Evolutionary conservation across 352 stramenopile species (phyloP).

Genomic region (Globisporangium mamillatum): DNA sequence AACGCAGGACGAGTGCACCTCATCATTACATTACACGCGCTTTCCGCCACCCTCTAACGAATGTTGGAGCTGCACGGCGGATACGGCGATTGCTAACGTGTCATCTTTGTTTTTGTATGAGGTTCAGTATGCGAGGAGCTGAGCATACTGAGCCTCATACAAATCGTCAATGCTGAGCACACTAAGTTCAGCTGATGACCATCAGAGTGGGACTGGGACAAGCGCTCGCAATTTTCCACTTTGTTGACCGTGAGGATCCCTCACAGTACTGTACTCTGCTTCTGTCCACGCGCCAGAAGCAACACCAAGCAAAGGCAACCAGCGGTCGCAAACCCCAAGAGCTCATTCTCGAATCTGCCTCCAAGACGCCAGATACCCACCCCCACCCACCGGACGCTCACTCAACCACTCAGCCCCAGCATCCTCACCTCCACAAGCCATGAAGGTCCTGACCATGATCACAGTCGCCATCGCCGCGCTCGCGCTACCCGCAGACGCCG

Average conservation of each 20-base stretch:
- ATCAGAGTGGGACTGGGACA: neutral
- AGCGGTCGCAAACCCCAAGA: neutral
- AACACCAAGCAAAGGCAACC: neutral
- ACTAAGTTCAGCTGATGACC: neutral
- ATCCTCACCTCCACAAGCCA: neutral
- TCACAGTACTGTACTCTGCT: neutral
- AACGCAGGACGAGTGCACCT: neutral
- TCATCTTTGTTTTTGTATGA: neutral
- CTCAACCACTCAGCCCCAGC: neutral
- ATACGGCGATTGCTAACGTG: neutral
- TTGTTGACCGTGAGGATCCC: neutral
- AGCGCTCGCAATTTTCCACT: neutral
- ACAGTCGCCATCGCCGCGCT: slow-evolving; percentile 6
- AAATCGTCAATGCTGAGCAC: neutral
- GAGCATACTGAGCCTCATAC: neutral
- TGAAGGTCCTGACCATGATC: slow-evolving; percentile 5
- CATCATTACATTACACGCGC: neutral
- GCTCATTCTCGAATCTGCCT: slow-evolving; percentile 10
- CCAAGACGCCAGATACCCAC: slow-evolving; percentile 1
- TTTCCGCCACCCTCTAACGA: slow-evolving; percentile 1
- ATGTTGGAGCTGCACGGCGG: neutral
- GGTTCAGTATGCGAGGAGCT: neutral
- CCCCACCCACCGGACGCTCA: neutral
- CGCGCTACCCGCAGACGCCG: neutral
- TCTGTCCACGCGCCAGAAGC: neutral